phyloP scores from a whole-genome alignment of 495 filamentous ascomycete species.

The Amphirosellinia nigrospora region DNA sequence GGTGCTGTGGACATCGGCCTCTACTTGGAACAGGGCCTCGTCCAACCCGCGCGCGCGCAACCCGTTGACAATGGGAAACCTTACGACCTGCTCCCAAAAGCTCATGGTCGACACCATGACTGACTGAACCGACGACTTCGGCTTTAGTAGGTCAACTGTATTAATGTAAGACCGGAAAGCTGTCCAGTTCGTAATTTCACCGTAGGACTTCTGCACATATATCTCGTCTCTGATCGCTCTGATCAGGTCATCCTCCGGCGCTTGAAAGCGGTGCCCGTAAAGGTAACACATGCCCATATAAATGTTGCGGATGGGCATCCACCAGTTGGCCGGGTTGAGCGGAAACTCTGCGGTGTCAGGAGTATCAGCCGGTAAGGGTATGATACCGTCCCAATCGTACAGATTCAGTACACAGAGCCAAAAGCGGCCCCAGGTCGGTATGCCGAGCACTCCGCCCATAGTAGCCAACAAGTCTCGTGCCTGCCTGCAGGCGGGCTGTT shows the following conservation, averaged over 20 bases:
- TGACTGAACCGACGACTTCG: slow-evolving; percentile 73
- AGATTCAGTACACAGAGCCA: slow-evolving; percentile 77
- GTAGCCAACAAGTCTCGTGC: slow-evolving; percentile 72
- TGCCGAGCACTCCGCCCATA: slow-evolving; percentile 74
- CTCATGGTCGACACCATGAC: slow-evolving; percentile 66
- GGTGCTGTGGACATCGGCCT: slow-evolving; percentile 79
- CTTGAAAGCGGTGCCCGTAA: slow-evolving; percentile 69
- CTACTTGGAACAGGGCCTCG: slow-evolving; percentile 72
- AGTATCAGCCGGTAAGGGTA: slow-evolving; percentile 84
- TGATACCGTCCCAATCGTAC: slow-evolving; percentile 77
- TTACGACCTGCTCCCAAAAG: slow-evolving; percentile 66
- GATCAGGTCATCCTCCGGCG: slow-evolving; percentile 65
- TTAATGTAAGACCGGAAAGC: slow-evolving; percentile 73
- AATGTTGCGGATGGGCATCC: slow-evolving; percentile 84
- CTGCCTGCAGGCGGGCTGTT: slow-evolving; percentile 74
- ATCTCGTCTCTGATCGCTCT: slow-evolving; percentile 71
- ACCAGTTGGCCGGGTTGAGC: slow-evolving; percentile 85
- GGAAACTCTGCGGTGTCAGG: slow-evolving; percentile 84
- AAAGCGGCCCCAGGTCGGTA: slow-evolving; percentile 84
- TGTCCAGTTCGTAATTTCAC: slow-evolving; percentile 66
- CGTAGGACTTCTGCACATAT: slow-evolving; percentile 67
- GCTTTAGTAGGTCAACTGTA: slow-evolving; percentile 74
- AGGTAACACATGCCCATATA: slow-evolving; percentile 83
- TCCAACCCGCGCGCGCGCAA: slow-evolving; percentile 56
- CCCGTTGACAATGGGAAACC: slow-evolving; percentile 45